A percentile compares a stretch with the other conserved stretches of the same genome.
phyloP scores from a whole-genome alignment of 768 basidiomycete species.

The Chalciporus sphaerocephalus region DNA sequence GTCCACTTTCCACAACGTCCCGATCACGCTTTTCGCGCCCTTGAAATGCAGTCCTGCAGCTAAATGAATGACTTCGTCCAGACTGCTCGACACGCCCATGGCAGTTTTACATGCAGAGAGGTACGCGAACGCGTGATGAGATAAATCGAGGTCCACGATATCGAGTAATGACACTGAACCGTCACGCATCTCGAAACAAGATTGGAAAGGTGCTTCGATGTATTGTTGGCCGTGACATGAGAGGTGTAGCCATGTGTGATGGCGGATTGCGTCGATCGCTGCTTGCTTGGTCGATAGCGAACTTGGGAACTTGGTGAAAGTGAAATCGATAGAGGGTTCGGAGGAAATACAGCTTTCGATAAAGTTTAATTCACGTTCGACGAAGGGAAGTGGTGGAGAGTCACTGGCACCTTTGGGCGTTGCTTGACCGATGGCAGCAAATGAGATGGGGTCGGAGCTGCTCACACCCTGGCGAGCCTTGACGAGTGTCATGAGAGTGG shows the following conservation, averaged over 20 bases:
- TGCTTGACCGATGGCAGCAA: slow-evolving; percentile 6
- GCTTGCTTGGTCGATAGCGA: neutral
- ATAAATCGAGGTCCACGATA: neutral
- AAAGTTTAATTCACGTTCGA: too few relatives aligned
- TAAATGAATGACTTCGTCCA: slow-evolving; percentile 21
- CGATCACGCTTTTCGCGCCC: slow-evolving; percentile 19
- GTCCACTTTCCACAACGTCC: slow-evolving; percentile 18
- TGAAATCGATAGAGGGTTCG: too few relatives aligned
- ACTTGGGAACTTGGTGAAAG: neutral
- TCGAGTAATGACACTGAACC: slow-evolving; percentile 1
- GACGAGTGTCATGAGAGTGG: slow-evolving; percentile 3
- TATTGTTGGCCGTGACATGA: slow-evolving; percentile 15
- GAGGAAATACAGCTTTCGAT: too few relatives aligned
- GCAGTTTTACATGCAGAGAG: slow-evolving; percentile 27
- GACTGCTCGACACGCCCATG: slow-evolving; percentile 7
- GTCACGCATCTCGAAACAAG: slow-evolving; percentile 1
- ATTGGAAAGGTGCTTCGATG: slow-evolving; percentile 7
- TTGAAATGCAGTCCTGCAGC: slow-evolving; percentile 21
- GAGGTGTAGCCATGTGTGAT: slow-evolving; percentile 5
- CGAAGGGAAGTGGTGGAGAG: too few relatives aligned
- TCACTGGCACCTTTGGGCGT: neutral
- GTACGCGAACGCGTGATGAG: slow-evolving; percentile 5
- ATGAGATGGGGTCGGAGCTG: neutral
- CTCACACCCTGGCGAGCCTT: slow-evolving; percentile 1
- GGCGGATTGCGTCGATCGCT: neutral